Conservation (phyloP, 2,329 filamentous ascomycete species). For the Cercospora brassicicola region DNA sequence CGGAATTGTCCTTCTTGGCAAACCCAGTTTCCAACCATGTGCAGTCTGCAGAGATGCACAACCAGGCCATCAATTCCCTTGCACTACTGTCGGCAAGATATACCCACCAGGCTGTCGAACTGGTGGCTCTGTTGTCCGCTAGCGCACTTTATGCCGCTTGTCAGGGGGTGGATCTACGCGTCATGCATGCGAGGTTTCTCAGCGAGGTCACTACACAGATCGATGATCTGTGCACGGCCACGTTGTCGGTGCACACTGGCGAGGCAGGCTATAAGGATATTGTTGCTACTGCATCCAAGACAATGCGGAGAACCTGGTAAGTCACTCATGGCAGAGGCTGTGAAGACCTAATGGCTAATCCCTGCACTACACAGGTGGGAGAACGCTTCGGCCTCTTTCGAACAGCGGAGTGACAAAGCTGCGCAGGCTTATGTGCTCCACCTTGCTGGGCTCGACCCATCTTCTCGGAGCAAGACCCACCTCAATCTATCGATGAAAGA, state of each 20-base stretch:
- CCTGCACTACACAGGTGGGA: background rate
- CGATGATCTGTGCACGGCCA: background rate
- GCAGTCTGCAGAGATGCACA: conserved; percentile 66
- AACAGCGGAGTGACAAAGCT: background rate
- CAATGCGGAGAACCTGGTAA: conserved; percentile 4
- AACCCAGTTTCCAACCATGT: conserved; percentile 64
- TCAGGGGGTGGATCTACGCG: conserved; percentile 32
- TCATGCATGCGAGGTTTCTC: conserved; percentile 24
- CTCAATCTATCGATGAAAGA: background rate
- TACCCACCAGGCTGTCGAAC: conserved; percentile 30
- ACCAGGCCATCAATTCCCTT: conserved; percentile 66
- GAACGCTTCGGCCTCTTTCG: background rate
- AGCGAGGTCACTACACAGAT: background rate
- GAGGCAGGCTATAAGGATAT: background rate
- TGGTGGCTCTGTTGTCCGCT: conserved; percentile 29
- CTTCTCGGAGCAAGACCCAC: background rate
- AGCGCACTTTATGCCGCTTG: conserved; percentile 29
- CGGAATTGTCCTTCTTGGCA: conserved; percentile 50
- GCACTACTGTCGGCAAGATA: conserved; percentile 44
- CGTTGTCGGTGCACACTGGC: background rate
- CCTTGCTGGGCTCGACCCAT: background rate
- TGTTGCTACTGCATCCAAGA: background rate
- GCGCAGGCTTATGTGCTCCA: background rate
- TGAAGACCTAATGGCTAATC: background rate
- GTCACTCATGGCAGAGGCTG: background rate